Evolutionary conservation across 2,329 filamentous ascomycete species (phyloP), one percentile per base, ranked within the genome.

Genomic region (Aspergillus aculeatus): DNA sequence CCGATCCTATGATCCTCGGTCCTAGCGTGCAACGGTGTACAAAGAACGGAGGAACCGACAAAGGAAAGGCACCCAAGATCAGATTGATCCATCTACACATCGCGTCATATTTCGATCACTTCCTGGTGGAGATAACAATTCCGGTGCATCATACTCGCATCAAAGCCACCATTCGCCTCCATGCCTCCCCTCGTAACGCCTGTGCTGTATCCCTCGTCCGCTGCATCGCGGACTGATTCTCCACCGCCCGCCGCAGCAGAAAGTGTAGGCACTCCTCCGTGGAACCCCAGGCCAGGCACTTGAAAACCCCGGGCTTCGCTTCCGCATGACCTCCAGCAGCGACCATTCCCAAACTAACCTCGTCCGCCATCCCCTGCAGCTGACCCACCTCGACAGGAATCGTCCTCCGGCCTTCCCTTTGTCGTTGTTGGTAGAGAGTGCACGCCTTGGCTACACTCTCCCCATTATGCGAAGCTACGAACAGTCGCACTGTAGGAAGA

Each of bases 341-440:
- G 16, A 84, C 71, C 1, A 85, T 68, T 11, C 77, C 75, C 62
- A 82, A 81, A 24, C 87, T 90, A 54, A 96, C 86, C 72, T 96
- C 91, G 67, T 96, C 92, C 1, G 92, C 92, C 92, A 96, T 96
- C 26, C 92, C 92, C 77, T 92, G 89, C 5, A 96, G 82, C 77
- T 96, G 92, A 2, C 89, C 89, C 73, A 89, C 90, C 16, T 78
- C 73, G 1, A 83, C 71, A 3, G 78, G 73, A 56, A 74, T 69
- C 31, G 71, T 70, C 59, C 71, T 66, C 61, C 72, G 68, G 49
- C 81, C 78, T 11, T 70, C 58, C 12, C 72, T 71, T 21, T 80
- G 75, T n/a, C 82, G 77, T 1, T 68, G 56, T 48, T 59, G 60
- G 3, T 68, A 65, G 6, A 74, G 58, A 3, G 69, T 65, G 61